These are phyloP conservation scores for Spencermartinsiella europaea DNA, from an alignment of 805 yeast genomes.

Conservation along the genomic window DNA sequence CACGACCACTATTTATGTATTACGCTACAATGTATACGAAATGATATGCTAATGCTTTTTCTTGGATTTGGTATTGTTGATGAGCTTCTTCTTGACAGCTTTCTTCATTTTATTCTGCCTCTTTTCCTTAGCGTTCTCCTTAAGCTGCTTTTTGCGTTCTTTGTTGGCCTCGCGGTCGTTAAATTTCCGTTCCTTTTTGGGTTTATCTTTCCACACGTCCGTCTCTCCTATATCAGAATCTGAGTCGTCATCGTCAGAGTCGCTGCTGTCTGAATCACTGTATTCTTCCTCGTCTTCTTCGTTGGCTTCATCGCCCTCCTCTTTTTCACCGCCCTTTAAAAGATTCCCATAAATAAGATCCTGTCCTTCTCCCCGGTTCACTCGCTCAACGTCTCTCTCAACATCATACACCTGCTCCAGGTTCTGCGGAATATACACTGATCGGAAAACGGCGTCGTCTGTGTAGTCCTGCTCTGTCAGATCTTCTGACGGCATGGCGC, in stretches of 20 bases:
- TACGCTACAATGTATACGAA: not conserved
- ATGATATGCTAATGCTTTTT: not conserved
- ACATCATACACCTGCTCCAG: slow-evolving; percentile 41
- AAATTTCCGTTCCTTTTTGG: slow-evolving; percentile 63
- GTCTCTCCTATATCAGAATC: slow-evolving; percentile 35
- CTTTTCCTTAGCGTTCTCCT: slow-evolving; percentile 71
- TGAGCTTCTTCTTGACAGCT: slow-evolving; percentile 70
- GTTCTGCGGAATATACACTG: slow-evolving; percentile 73
- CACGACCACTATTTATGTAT: not conserved
- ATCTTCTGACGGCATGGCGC: slow-evolving; percentile 24
- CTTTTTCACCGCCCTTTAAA: slow-evolving; percentile 17
- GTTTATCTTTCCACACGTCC: slow-evolving; percentile 43
- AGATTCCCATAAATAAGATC: slow-evolving; percentile 49
- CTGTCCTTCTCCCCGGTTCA: slow-evolving; percentile 73
- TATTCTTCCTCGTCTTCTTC: slow-evolving; percentile 21
- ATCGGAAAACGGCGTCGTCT: slow-evolving; percentile 85
- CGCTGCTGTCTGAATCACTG: slow-evolving; percentile 33
- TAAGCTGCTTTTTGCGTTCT: slow-evolving; percentile 68
- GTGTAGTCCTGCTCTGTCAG: slow-evolving; percentile 42
- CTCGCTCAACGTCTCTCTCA: slow-evolving; percentile 74
- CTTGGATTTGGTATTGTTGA: slow-evolving; percentile 43
- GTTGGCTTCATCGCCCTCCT: slow-evolving; percentile 28
- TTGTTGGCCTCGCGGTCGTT: slow-evolving; percentile 77
- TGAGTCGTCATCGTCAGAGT: slow-evolving; percentile 31
- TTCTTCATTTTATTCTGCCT: slow-evolving; percentile 80